These are phyloP conservation scores for Fomes fomentarius DNA, from an alignment of 1,284 basidiomycete species.

Conservation along the genomic window DNA sequence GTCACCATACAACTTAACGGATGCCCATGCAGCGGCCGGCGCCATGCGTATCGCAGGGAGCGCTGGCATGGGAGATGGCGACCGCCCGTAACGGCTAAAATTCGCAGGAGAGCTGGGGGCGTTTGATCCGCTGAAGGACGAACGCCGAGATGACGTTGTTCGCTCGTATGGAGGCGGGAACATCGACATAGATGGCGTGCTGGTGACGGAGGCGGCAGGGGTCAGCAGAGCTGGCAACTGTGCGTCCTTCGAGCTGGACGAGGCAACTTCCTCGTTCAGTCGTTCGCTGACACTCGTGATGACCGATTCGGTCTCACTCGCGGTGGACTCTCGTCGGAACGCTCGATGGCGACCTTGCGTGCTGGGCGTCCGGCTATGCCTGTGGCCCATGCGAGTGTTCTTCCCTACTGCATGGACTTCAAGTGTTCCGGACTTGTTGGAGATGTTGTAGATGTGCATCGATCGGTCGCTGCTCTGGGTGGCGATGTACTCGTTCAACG, in stretches of 20 bases:
- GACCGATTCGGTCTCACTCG: constrained; percentile 74
- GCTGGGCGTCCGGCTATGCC: constrained; percentile 70
- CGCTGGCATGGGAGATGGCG: constrained; percentile 90
- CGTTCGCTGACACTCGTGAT: constrained; percentile 57
- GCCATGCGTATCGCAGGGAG: constrained; percentile 81
- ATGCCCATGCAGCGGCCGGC: constrained; percentile 51
- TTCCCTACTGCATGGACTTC: constrained; percentile 87
- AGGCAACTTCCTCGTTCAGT: constrained; percentile 35
- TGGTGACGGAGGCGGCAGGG: constrained; percentile 62
- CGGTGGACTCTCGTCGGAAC: constrained; percentile 70
- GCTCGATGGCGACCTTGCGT: constrained; percentile 58
- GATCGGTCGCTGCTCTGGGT: constrained; percentile 93
- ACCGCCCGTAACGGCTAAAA: constrained; percentile 74
- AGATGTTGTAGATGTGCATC: constrained; percentile 87
- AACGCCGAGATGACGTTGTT: constrained; percentile 78
- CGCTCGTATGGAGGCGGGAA: constrained; percentile 71
- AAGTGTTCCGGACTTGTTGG: constrained; percentile 75
- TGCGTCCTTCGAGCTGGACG: constrained; percentile 25
- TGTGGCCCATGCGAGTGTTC: constrained; percentile 73
- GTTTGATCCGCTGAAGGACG: constrained; percentile 85
- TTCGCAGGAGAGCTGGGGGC: constrained; percentile 74
- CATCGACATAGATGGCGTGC: constrained; percentile 63
- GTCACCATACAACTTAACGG: constrained; percentile 87
- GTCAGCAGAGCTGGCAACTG: constrained; percentile 53
- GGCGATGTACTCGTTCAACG: constrained; percentile 91